Evolutionary conservation across 2,329 filamentous ascomycete species (phyloP), one percentile per base, ranked within the genome.

Genomic region (Epichloe bromicola): DNA sequence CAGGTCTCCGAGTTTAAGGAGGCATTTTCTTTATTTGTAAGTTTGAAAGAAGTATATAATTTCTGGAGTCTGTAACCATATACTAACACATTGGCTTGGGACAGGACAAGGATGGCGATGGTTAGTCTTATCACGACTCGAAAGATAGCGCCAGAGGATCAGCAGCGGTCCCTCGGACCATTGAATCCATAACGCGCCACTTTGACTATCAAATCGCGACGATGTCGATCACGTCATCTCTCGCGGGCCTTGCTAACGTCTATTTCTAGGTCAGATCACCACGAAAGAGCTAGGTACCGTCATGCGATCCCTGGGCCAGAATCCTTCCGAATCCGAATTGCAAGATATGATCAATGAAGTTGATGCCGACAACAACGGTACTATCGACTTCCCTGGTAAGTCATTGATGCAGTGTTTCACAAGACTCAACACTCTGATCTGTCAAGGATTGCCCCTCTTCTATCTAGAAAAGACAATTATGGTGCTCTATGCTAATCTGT

Each of bases 1-100:
- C 93, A 98, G 82, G 93, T 98, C 70, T 97, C 93, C 70, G 93
- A 98, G 78, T 98, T 97, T 80, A 98, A 97, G 86, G 93, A 98
- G 78, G 93, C 93, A 51, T 98, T 98, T 77, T 98, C 93, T 70
- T 88, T 98, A 60, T 98, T 98, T 74, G 93, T 98, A 85, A 85
- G 93, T 73, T 23, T 44, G 42, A 30, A 5, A 11, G 17, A 23
- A 40, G 10, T 11, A 11, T 10, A 2, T 19, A 8, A 43, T 2
- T 5, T 7, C 33, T 17, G 33, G 3, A 20, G 12, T 26, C 8
- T 51, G 17, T 34, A 12, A 41, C 14, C 19, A 19, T 23, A 10
- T 48, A 33, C 48, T 56, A 42, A 51, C 54, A 14, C 12, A 19
- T 34, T 34, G n/a, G 26, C 42, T 12, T n/a, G 39, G 23, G 55